Conservation (phyloP, 139 green algal genomes). For the Chlorella sp. region DNA sequence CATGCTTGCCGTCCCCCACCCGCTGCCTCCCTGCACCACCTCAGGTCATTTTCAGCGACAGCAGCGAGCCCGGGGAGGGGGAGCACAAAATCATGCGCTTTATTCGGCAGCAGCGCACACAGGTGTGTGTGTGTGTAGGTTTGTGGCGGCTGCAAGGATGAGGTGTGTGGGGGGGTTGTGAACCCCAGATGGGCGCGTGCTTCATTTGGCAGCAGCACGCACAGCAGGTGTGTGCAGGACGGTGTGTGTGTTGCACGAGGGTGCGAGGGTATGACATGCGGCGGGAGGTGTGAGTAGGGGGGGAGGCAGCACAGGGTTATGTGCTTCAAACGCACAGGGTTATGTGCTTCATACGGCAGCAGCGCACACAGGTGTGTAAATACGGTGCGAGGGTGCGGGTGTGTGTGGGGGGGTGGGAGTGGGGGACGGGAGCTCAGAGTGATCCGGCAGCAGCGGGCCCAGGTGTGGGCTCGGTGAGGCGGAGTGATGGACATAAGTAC, state of each 20-base stretch:
- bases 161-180: too few species aligned
- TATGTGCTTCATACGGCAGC: conserved; percentile 59
- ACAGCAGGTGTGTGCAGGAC: background rate
- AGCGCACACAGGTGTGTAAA: conserved; percentile 48
- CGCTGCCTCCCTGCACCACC: background rate
- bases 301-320: background rate
- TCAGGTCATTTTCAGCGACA: conserved; percentile 79
- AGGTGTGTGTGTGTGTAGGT: background rate
- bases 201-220: conserved; percentile 66
- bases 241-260: too few species aligned
- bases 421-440: too few species aligned
- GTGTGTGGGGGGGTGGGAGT: too few species aligned
- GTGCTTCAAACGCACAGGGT: conserved; percentile 69
- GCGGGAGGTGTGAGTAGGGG: background rate
- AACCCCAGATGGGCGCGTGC: too few species aligned
- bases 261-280: too few species aligned
- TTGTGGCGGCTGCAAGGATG: background rate
- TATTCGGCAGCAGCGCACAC: conserved; percentile 62
- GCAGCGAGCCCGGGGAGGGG: conserved; percentile 76
- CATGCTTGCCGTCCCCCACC: background rate
- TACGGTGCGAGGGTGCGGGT: too few species aligned
- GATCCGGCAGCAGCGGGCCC: too few species aligned
- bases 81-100: conserved; percentile 81
- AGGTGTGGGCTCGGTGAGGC: too few species aligned
- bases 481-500: too few species aligned